Conservation (phyloP, 2,329 filamentous ascomycete genomes). For the Fusarium tanahbumbuense region DNA sequence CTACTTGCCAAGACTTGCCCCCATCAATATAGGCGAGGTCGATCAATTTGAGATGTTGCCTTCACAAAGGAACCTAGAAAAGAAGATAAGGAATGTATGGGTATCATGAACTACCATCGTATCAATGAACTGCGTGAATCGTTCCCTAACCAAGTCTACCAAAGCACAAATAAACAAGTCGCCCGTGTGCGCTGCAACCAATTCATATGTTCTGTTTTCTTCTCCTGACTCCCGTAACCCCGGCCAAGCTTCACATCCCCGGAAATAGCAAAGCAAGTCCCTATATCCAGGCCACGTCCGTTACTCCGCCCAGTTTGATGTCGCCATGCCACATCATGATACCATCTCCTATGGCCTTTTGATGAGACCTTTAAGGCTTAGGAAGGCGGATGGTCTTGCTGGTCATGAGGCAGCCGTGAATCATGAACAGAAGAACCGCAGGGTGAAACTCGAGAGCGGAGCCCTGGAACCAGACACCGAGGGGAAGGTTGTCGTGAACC, state of each 20-base stretch:
- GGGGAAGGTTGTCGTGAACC: conserved; percentile 81
- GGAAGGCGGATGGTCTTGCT: conserved; percentile 95
- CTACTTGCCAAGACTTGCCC: neutral
- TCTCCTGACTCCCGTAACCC: conserved; percentile 2
- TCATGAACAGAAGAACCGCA: conserved; percentile 79
- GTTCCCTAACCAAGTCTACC: conserved; percentile 37
- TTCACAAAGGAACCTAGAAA: neutral
- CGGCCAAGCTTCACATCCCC: neutral
- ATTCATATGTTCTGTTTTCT: conserved; percentile 9
- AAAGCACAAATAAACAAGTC: conserved; percentile 25
- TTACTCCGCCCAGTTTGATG: conserved; percentile 2
- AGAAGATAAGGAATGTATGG: conserved; percentile 35
- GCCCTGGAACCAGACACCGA: conserved; percentile 75
- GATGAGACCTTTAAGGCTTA: conserved; percentile 71
- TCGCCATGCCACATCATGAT: conserved; percentile 9
- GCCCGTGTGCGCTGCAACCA: conserved; percentile 6
- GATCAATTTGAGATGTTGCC: neutral
- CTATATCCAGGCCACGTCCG: conserved; percentile 3
- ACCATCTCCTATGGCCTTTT: conserved; percentile 32
- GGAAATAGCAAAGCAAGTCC: conserved; percentile 1
- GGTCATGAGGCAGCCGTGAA: conserved; percentile 95
- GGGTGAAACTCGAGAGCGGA: conserved; percentile 86
- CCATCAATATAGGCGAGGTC: neutral
- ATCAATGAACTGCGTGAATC: conserved; percentile 44
- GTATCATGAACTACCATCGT: conserved; percentile 47